Conservation (phyloP, 495 filamentous ascomycete genomes). For the Penicillium pulvis region DNA sequence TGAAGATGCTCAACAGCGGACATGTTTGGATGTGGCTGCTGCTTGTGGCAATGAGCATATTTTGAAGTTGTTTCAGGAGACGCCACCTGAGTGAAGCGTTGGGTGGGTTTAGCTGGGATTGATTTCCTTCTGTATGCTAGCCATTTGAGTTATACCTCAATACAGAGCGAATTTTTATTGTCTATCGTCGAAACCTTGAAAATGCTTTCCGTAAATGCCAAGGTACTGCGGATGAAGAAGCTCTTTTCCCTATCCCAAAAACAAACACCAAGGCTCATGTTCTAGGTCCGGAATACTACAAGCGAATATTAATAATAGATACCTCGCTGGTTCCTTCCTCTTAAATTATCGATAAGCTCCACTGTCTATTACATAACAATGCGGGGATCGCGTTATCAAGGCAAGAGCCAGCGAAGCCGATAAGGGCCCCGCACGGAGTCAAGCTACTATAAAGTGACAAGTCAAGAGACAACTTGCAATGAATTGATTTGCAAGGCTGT, state of each 20-base stretch:
- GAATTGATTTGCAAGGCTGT: background rate
- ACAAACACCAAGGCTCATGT: background rate
- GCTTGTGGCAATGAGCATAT: slow-evolving; percentile 36
- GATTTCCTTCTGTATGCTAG: background rate
- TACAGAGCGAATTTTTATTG: too few species aligned
- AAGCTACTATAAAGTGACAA: background rate
- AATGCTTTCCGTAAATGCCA: too few species aligned
- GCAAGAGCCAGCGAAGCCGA: slow-evolving; percentile 2
- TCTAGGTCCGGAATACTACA: background rate
- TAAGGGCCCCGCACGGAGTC: background rate
- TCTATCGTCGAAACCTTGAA: too few species aligned
- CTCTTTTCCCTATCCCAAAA: too few species aligned
- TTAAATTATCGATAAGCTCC: background rate
- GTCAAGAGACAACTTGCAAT: background rate
- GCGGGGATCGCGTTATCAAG: background rate
- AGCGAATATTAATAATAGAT: background rate
- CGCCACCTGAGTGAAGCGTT: background rate
- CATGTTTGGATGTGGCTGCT: slow-evolving; percentile 38
- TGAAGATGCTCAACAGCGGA: slow-evolving; percentile 32
- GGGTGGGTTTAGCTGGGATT: background rate
- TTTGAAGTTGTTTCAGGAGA: slow-evolving; percentile 29
- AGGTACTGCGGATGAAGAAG: background rate
- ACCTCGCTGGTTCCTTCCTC: background rate
- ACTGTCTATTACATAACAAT: background rate
- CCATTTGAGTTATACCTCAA: background rate